phyloP scores from a whole-genome alignment of 208 protist genomes.

The Crithidia acanthocephali region DNA sequence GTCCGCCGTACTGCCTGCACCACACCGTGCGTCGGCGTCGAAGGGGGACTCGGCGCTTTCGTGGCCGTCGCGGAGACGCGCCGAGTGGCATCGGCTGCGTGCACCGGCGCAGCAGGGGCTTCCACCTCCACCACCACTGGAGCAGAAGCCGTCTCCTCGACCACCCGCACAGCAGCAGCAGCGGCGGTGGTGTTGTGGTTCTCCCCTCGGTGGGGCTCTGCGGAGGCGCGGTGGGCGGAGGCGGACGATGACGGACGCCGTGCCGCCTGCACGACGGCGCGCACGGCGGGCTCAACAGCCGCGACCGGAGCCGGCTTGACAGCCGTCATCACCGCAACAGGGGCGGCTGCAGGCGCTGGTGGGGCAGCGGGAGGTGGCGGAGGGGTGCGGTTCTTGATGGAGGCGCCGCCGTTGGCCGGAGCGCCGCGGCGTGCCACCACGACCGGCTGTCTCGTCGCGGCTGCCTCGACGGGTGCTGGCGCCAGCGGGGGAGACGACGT shows the following conservation, averaged over 20 bases:
- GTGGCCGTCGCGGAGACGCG: not conserved
- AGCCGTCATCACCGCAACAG: not conserved
- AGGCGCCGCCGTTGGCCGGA: not conserved
- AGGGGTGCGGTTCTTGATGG: not conserved
- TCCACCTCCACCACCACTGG: not conserved
- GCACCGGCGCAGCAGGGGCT: not conserved
- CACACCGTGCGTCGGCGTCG: slow-evolving; percentile 2
- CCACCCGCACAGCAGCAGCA: not conserved
- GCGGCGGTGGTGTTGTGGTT: not conserved
- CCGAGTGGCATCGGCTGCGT: not conserved
- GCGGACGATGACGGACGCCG: slow-evolving; percentile 9
- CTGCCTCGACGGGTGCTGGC: not conserved
- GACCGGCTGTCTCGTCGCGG: not conserved
- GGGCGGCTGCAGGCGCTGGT: not conserved
- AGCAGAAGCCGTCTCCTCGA: not conserved
- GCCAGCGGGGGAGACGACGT: not conserved
- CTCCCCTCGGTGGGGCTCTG: not conserved
- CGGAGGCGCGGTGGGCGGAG: not conserved
- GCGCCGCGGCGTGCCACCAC: not conserved
- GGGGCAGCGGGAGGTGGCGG: not conserved
- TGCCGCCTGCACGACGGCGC: slow-evolving; percentile 3
- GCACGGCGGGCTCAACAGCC: slow-evolving; percentile 1
- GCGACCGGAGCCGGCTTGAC: slow-evolving; percentile 3
- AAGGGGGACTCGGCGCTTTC: not conserved
- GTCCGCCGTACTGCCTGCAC: slow-evolving; percentile 17